These are phyloP conservation scores for Daphne laureola DNA, from an alignment of 441 rosid species.

Conservation along the genomic window DNA sequence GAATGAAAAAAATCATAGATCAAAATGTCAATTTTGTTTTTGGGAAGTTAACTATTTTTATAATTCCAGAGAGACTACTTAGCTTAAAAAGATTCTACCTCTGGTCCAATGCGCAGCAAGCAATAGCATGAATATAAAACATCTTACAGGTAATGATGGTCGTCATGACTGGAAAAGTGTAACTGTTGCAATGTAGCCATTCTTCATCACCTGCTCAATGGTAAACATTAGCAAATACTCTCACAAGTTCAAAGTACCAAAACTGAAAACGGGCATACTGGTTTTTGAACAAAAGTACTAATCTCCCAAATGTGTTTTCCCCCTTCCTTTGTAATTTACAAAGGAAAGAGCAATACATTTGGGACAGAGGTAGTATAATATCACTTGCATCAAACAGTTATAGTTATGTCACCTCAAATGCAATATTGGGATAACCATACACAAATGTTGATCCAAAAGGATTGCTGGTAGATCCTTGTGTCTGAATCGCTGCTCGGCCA, in stretches of 20 bases:
- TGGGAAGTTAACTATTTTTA: too few relatives aligned
- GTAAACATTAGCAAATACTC: constrained; percentile 16
- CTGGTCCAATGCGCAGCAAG: neutral
- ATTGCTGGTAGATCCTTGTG: constrained; percentile 90
- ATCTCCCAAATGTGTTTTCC: too few relatives aligned
- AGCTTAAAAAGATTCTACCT: too few relatives aligned
- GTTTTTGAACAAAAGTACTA: constrained; percentile 1
- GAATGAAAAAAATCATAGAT: too few relatives aligned
- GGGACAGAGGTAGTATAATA: too few relatives aligned
- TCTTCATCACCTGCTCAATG: constrained; percentile 84
- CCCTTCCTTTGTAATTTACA: too few relatives aligned
- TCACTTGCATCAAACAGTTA: neutral
- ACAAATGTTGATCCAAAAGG: constrained; percentile 97
- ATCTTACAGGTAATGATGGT: constrained; percentile 19
- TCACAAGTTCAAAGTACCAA: constrained; percentile 1
- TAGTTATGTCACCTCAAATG: constrained; percentile 66
- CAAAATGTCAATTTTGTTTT: too few relatives aligned
- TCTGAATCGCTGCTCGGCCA: constrained; percentile 97
- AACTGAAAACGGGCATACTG: neutral
- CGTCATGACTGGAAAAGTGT: constrained; percentile 81
- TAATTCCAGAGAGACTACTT: too few relatives aligned
- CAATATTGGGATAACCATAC: constrained; percentile 87
- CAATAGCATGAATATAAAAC: neutral
- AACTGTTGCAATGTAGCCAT: constrained; percentile 77
- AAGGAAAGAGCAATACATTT: too few relatives aligned